Evolutionary conservation across 257 asterid species (phyloP).

Genomic region (Salvia hispanica): DNA sequence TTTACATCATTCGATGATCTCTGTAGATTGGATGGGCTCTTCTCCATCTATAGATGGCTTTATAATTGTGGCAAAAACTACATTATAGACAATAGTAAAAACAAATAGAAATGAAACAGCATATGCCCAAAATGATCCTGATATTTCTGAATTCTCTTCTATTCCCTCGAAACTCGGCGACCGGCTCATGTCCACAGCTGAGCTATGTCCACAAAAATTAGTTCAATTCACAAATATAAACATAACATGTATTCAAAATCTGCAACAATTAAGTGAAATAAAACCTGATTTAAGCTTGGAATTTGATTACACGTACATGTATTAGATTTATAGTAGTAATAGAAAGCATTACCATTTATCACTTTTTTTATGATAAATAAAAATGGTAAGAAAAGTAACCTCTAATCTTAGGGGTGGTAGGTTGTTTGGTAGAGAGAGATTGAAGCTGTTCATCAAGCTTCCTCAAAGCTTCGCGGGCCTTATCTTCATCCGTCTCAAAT

Average conservation of each 20-base stretch:
- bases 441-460: constrained; percentile 77
- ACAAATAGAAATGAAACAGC: constrained; percentile 46
- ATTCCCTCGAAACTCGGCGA: constrained; percentile 29
- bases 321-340: too few species aligned
- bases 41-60: constrained; percentile 72
- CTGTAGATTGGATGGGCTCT: constrained; percentile 28
- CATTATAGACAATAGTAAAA: constrained; percentile 64
- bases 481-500: constrained; percentile 62
- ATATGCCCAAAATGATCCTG: constrained; percentile 48
- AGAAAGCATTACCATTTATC: too few species aligned
- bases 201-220: too few species aligned
- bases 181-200: constrained; percentile 47
- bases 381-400: constrained; percentile 35
- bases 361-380: too few species aligned
- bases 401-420: constrained; percentile 48
- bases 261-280: too few species aligned
- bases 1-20: not conserved
- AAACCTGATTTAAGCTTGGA: too few species aligned
- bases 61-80: constrained; percentile 59
- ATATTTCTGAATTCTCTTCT: constrained; percentile 35
- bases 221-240: too few species aligned
- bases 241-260: too few species aligned
- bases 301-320: too few species aligned
- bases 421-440: constrained; percentile 51
- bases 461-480: constrained; percentile 82